These are phyloP conservation scores for Taphrina flavorubra DNA, from an alignment of 1,139 yeast species.

Conservation along the genomic window DNA sequence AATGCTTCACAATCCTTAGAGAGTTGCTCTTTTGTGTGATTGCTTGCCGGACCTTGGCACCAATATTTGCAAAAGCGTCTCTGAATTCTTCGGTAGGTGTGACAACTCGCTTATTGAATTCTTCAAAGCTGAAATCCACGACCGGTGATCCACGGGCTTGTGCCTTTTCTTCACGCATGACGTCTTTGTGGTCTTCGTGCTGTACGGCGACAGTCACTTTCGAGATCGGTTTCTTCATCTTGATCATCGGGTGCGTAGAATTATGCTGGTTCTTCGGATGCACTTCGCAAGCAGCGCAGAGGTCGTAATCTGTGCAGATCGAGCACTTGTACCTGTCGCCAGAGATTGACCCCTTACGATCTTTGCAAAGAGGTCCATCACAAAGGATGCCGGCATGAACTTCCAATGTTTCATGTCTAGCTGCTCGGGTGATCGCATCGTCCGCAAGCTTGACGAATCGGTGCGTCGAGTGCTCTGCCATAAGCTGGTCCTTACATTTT, in stretches of 20 bases:
- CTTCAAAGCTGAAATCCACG: slow-evolving; percentile 1
- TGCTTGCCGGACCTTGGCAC: slow-evolving; percentile 13
- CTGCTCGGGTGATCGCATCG: slow-evolving; percentile 18
- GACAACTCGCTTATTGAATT: neutral
- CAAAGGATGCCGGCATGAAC: slow-evolving; percentile 51
- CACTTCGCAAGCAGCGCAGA: slow-evolving; percentile 59
- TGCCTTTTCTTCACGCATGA: neutral
- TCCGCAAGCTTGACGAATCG: slow-evolving; percentile 41
- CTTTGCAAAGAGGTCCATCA: slow-evolving; percentile 55
- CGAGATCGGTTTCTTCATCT: slow-evolving; percentile 43
- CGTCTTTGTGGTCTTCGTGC: neutral
- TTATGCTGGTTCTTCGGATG: slow-evolving; percentile 47
- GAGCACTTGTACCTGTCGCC: slow-evolving; percentile 62
- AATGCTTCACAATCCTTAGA: slow-evolving; percentile 13
- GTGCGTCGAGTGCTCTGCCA: slow-evolving; percentile 38
- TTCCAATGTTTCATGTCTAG: slow-evolving; percentile 28
- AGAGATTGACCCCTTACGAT: slow-evolving; percentile 47
- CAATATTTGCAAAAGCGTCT: slow-evolving; percentile 20
- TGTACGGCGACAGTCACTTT: neutral
- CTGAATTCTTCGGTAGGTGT: slow-evolving; percentile 6
- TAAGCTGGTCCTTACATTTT: slow-evolving; percentile 50
- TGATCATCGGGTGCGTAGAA: slow-evolving; percentile 48
- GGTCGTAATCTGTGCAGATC: slow-evolving; percentile 60
- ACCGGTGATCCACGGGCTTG: neutral
- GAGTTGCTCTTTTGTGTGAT: slow-evolving; percentile 3